Conservation (phyloP, 306 rosid genomes). For the Medicago truncatula region MtrunA17r5.0-ANR NC_053042.1:44174501-44175000, state of each 20-base stretch:
- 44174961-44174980: no score
- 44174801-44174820: no score
- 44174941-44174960: no score
- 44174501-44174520: constrained; percentile 58
- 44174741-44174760: neutral
- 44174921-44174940: no score
- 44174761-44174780: neutral
- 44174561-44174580: constrained; percentile 55
- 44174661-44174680: constrained; percentile 54
- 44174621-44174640: constrained; percentile 55
- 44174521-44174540: constrained; percentile 55
- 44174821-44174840: no score
- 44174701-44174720: neutral
- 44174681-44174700: constrained; percentile 53
- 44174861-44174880: no score
- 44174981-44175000: no score
- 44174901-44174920: no score
- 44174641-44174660: constrained; percentile 55
- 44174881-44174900: no score
- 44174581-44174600: constrained; percentile 47
- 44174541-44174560: constrained; percentile 52
- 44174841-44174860: no score
- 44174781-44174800: no score
- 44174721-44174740: neutral
- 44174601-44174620: constrained; percentile 57